Base-by-base conservation (phyloP, 2,329 filamentous ascomycete genomes). In the Parastagonospora nodorum region DNA sequence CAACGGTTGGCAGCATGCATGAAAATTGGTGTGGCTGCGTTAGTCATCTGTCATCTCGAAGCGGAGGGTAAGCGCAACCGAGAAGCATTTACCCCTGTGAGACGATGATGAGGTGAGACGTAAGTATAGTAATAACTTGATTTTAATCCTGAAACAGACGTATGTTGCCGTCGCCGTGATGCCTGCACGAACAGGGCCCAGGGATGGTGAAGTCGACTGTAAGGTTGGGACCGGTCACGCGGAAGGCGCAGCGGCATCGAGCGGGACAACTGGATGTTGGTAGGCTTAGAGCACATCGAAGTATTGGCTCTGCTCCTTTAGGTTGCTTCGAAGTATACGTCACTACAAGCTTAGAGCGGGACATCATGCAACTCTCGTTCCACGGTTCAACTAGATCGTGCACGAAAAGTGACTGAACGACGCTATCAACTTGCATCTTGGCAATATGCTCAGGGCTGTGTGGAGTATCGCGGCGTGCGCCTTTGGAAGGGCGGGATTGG, bases 211-310 rank as follows among this genome's bases (percentile, higher is more conserved):
- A 41, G 37, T 49, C 27, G 27, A 38, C 10, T 44, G 42, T 33
- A 51, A 45, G 29, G 46, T 42, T 49, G 47, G 47, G 43, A 49
- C 50, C 52, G 50, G 55, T 60, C 50, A 60, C 48, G 53, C 55
- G 57, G 51, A 56, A 51, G 45, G 50, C 51, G 51, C 45, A 51
- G 51, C 50, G 50, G 41, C 33, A 41, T 42, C 27, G 35, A 50
- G 42, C 50, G 44, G 45, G 37, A 48, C 30, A 29, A n/a, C 38
- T 42, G 30, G 37, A 33, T 24, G 37, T n/a, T 47, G 36, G 19
- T 40, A 19, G 28, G 36, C 16, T 32, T 24, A 8, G 16, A 15
- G 12, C n/a, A 16, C 44, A 35, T 8, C 29, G 10, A 32, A 27
- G 44, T 57, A 49, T 50, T 54, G 46, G 45, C 45, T 46, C 15